Evolutionary conservation across 2,329 filamentous ascomycete genomes (phyloP), one percentile per base, ranked within the genome.

Genomic region (Drechslerella coelobrocha): DNA sequence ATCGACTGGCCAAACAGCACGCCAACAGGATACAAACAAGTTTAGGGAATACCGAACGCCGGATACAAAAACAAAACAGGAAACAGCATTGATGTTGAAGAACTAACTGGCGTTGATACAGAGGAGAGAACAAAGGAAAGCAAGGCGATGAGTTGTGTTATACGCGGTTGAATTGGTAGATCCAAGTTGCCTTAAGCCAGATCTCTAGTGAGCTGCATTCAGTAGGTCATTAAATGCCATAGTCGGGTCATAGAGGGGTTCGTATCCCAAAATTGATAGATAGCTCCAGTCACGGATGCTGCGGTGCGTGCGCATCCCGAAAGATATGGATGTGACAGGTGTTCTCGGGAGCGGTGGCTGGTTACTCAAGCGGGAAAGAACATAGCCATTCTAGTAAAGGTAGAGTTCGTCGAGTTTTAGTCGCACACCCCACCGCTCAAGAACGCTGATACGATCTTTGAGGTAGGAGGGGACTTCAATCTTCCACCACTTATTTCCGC

Each of bases 111-210:
- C 7, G 47, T 56, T 61, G 55, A 68, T 68, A 61, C 56, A 68
- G 17, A 14, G 23, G 8, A 26, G 23, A 48, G 24, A 14, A 8
- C 48, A 62, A 62, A 51, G 21, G 50, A 68, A 55, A 66, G n/a
- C 2, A 61, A 66, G 24, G 23, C n/a, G 26, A 53, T 31, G 55
- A n/a, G 47, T 43, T 62, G 53, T 29, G 57, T 56, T 61, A 50
- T 52, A 52, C 52, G 50, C 61, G 17, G 66, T 53, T 59, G 59
- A 63, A 59, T 39, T 31, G 60, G 52, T 24, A 61, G 66, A 63
- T 59, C 23, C 66, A 63, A 71, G 66, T 71, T 71, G 66, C 66
- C 66, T 71, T 63, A 53, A 71, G 59, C 60, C 66, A 71, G 51
- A 55, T 71, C 48, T 63, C 55, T 59, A 51, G 50, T 55, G 53